Percentiles rank a stretch among this genome's conserved stretches.
Conservation (phyloP, 148 eudicot genomes). For the Limonium bicolor region DNA sequence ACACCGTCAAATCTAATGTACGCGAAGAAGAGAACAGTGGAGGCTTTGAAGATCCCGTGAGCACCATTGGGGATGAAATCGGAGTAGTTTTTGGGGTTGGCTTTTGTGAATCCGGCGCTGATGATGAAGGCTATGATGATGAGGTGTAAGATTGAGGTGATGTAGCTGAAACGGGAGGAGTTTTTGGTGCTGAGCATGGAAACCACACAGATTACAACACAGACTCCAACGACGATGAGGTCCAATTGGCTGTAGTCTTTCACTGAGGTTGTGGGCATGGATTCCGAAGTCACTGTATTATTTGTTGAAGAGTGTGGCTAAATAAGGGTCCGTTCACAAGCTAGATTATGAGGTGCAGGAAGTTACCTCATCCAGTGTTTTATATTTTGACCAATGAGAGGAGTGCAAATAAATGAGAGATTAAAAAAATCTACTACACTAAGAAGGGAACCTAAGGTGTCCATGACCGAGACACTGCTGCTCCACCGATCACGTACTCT, state of each 20-base stretch:
- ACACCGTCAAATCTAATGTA: constrained; percentile 51
- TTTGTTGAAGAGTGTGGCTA: constrained; percentile 44
- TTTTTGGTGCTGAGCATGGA: constrained; percentile 25
- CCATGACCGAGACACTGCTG: constrained; percentile 61
- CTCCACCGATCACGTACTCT: constrained; percentile 42
- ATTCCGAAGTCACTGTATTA: constrained; percentile 24
- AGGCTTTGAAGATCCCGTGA: constrained; percentile 23
- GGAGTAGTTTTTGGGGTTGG: constrained; percentile 12
- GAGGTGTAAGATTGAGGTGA: constrained; percentile 25
- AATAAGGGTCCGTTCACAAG: too few species aligned
- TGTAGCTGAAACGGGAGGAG: constrained; percentile 25
- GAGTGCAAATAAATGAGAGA: too few species aligned
- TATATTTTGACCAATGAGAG: too few species aligned
- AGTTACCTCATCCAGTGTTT: too few species aligned
- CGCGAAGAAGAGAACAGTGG: constrained; percentile 28
- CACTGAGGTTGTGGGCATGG: constrained; percentile 7
- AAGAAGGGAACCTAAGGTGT: too few species aligned
- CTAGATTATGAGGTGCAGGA: too few species aligned
- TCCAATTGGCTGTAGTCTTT: constrained; percentile 26
- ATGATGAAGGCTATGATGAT: constrained; percentile 23
- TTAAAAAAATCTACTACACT: too few species aligned
- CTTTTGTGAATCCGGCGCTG: constrained; percentile 21
- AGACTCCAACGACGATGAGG: constrained; percentile 27
- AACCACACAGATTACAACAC: constrained; percentile 14
- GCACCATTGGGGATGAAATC: constrained; percentile 13